Evolutionary conservation across 805 yeast genomes (phyloP).

Genomic region (Candida khao-thaluensis): DNA sequence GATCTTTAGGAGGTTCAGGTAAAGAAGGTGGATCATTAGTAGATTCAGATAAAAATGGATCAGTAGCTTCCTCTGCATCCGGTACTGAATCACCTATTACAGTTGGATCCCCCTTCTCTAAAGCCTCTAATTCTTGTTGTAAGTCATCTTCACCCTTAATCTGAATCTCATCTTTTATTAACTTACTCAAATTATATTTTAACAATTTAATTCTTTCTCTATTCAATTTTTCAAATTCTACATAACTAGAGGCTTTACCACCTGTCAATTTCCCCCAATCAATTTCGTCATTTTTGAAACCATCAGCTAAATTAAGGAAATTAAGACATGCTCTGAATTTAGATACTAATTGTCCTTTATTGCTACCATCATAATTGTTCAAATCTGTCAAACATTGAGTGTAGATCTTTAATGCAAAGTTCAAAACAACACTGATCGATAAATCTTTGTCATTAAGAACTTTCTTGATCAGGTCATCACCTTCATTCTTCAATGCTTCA

Average conservation of each 20-base stretch:
- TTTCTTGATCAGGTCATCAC: conserved; percentile 39
- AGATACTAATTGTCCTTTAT: conserved; percentile 27
- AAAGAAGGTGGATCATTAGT: too few relatives aligned
- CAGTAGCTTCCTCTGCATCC: neutral
- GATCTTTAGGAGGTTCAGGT: neutral
- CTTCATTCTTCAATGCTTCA: conserved; percentile 53
- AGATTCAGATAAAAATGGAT: too few relatives aligned
- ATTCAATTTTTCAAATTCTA: conserved; percentile 24
- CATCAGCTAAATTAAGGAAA: conserved; percentile 29
- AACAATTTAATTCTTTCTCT: conserved; percentile 34
- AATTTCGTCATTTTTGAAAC: conserved; percentile 28
- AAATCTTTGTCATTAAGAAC: conserved; percentile 60
- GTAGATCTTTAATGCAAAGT: conserved; percentile 37
- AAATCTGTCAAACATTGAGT: conserved; percentile 31
- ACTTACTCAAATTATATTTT: conserved; percentile 38
- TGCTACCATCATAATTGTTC: conserved; percentile 21
- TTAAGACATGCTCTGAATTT: conserved; percentile 37
- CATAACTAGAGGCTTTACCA: conserved; percentile 27
- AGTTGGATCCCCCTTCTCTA: neutral
- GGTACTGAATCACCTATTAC: neutral
- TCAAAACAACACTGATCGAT: conserved; percentile 28
- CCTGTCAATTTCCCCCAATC: conserved; percentile 36
- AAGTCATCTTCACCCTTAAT: conserved; percentile 21
- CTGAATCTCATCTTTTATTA: conserved; percentile 37
- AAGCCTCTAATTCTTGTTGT: conserved; percentile 21